Evolutionary conservation across 2,329 filamentous ascomycete species (phyloP).

Genomic region (Penicillium paneum): DNA sequence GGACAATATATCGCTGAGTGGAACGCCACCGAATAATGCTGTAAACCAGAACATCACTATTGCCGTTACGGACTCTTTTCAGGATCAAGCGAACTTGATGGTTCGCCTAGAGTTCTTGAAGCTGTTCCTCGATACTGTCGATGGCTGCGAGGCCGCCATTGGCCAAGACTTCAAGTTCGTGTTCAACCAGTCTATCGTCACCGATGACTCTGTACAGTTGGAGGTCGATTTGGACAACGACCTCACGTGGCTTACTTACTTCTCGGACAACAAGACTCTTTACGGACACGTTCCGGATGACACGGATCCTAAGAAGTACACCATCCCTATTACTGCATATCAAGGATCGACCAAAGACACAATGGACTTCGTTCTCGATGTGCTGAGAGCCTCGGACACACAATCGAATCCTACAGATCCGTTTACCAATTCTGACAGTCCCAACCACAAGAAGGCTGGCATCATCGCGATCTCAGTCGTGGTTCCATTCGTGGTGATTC

Average conservation of each 20-base stretch:
- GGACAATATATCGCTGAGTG: conserved; percentile 59
- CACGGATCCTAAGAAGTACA: conserved; percentile 38
- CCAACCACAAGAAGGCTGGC: conserved; percentile 32
- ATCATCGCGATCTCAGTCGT: conserved; percentile 39
- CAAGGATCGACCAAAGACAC: conserved; percentile 40
- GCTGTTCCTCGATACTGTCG: conserved; percentile 45
- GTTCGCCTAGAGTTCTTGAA: conserved; percentile 47
- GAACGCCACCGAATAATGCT: conserved; percentile 60
- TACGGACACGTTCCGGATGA: conserved; percentile 49
- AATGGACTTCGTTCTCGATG: conserved; percentile 45
- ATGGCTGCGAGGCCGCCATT: conserved; percentile 47
- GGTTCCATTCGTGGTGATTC: conserved; percentile 32
- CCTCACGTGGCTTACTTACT: conserved; percentile 51
- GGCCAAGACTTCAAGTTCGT: conserved; percentile 51
- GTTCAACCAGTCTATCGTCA: conserved; percentile 46
- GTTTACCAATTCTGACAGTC: conserved; percentile 18
- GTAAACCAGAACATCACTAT: conserved; percentile 62
- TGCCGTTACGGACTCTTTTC: conserved; percentile 57
- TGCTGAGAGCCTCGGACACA: conserved; percentile 23
- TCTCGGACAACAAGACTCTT: conserved; percentile 44
- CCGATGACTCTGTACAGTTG: conserved; percentile 41
- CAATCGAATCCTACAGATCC: conserved; percentile 18
- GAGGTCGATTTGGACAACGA: conserved; percentile 43
- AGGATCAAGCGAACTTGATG: conserved; percentile 58
- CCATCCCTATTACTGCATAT: conserved; percentile 45